A percentile compares a stretch with the other conserved stretches of the same genome.
These are phyloP conservation scores for Moesziomyces aphidis DNA, from an alignment of 1,284 basidiomycete genomes.

Conservation along the genomic window DNA sequence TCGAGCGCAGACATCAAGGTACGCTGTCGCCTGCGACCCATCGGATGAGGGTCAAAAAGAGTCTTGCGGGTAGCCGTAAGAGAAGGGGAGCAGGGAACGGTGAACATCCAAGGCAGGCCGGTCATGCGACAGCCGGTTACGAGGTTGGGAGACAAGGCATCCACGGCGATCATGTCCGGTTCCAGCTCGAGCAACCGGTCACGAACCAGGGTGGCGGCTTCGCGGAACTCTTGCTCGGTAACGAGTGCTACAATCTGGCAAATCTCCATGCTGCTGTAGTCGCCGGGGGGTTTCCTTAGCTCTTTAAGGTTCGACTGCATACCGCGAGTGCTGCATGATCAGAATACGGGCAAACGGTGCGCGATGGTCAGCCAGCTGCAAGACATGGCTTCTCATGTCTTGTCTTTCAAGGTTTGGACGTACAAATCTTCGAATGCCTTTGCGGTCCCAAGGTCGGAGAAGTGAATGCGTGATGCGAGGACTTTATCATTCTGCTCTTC, in stretches of 20 bases:
- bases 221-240: slow-evolving; percentile 25
- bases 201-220: slow-evolving; percentile 33
- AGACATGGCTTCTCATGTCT: background rate
- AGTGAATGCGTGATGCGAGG: slow-evolving; percentile 23
- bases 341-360: background rate
- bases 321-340: slow-evolving; percentile 11
- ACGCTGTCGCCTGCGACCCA: slow-evolving; percentile 36
- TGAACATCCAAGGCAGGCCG: slow-evolving; percentile 47
- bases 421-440: slow-evolving; percentile 37
- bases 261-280: slow-evolving; percentile 31
- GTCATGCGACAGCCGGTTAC: slow-evolving; percentile 56
- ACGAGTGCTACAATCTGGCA: slow-evolving; percentile 27
- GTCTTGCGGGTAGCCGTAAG: slow-evolving; percentile 30
- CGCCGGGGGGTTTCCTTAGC: slow-evolving; percentile 29
- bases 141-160: slow-evolving; percentile 53
- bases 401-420: too few relatives aligned
- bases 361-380: background rate
- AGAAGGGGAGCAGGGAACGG: slow-evolving; percentile 49
- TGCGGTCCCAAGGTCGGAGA: slow-evolving; percentile 14
- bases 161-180: slow-evolving; percentile 54
- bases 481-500: slow-evolving; percentile 18
- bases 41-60: slow-evolving; percentile 43
- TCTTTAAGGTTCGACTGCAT: slow-evolving; percentile 31
- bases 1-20: slow-evolving; percentile 23
- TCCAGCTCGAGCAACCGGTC: slow-evolving; percentile 38